These are phyloP conservation scores for Pythium rhizo-oryzae DNA, from an alignment of 352 stramenopile genomes.

Conservation along the genomic window DNA sequence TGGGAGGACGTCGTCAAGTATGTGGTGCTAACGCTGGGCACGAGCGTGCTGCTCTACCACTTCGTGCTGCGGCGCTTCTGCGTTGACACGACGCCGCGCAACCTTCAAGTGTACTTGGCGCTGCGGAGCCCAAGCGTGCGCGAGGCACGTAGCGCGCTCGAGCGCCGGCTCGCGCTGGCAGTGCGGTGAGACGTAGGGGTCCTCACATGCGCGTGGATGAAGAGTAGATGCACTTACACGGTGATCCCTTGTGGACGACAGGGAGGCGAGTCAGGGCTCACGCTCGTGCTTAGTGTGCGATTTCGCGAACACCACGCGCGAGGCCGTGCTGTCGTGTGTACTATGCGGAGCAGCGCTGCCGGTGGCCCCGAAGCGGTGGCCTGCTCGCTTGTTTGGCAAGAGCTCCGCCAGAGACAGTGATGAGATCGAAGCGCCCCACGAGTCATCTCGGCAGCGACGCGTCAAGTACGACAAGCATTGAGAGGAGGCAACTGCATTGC, in stretches of 20 bases:
- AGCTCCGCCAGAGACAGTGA: not conserved
- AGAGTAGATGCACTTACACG: not conserved
- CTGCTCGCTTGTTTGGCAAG: not conserved
- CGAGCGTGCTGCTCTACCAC: not conserved
- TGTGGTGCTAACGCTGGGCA: not conserved
- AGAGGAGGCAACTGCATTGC: not conserved
- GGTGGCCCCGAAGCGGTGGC: not conserved
- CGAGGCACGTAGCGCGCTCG: slow-evolving; percentile 20
- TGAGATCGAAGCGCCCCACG: not conserved
- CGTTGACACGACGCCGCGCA: slow-evolving; percentile 13
- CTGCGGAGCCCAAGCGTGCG: slow-evolving; percentile 24
- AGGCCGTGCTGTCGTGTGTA: not conserved
- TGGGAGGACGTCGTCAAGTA: not conserved
- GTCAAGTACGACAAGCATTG: slow-evolving; percentile 1
- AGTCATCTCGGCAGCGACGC: slow-evolving; percentile 1
- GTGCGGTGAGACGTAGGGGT: slow-evolving; percentile 3
- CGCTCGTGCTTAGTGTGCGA: slow-evolving; percentile 4
- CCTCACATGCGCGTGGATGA: not conserved
- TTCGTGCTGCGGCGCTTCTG: slow-evolving; percentile 13
- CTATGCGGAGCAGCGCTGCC: slow-evolving; percentile 5
- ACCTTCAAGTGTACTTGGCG: slow-evolving; percentile 25
- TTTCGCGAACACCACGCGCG: slow-evolving; percentile 9
- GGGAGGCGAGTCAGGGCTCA: not conserved
- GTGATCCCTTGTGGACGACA: not conserved
- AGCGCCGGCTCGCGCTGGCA: slow-evolving; percentile 21